Evolutionary conservation across 352 stramenopile genomes (phyloP).

Genomic region (Phytophthora capsici): DNA sequence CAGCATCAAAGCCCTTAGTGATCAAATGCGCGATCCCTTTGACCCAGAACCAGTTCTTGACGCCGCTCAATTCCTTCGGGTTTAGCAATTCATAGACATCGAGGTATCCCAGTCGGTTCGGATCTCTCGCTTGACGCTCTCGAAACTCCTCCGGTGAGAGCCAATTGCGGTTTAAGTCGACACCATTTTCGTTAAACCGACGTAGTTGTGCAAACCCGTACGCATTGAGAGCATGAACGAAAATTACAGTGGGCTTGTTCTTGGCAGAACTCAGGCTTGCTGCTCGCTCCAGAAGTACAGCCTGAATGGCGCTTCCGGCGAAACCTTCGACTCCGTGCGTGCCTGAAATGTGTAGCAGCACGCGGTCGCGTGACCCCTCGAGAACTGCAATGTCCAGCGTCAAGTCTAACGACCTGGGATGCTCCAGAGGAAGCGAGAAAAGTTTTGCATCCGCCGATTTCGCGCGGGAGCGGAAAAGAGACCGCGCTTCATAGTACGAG

Average conservation of each 20-base stretch:
- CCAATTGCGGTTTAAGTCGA: slow-evolving; percentile 95
- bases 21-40: slow-evolving; percentile 39
- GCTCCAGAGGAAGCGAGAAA: slow-evolving; percentile 52
- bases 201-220: slow-evolving; percentile 91
- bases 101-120: slow-evolving; percentile 83
- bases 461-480: slow-evolving; percentile 59
- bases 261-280: slow-evolving; percentile 5
- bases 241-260: slow-evolving; percentile 76
- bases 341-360: slow-evolving; percentile 80
- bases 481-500: slow-evolving; percentile 71
- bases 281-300: slow-evolving; percentile 47
- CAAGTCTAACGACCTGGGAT: slow-evolving; percentile 55
- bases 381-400: slow-evolving; percentile 75
- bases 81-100: slow-evolving; percentile 80
- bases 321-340: slow-evolving; percentile 88
- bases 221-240: slow-evolving; percentile 94
- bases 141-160: slow-evolving; percentile 65
- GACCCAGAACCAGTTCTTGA: slow-evolving; percentile 61
- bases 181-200: slow-evolving; percentile 93
- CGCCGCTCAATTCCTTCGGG: slow-evolving; percentile 38
- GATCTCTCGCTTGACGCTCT: slow-evolving; percentile 52
- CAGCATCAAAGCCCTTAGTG: slow-evolving; percentile 47
- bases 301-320: slow-evolving; percentile 85
- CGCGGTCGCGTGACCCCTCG: slow-evolving; percentile 46
- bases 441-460: slow-evolving; percentile 44